Conservation (phyloP, 345 rosid species). For the Eutrema heterophyllum region DNA sequence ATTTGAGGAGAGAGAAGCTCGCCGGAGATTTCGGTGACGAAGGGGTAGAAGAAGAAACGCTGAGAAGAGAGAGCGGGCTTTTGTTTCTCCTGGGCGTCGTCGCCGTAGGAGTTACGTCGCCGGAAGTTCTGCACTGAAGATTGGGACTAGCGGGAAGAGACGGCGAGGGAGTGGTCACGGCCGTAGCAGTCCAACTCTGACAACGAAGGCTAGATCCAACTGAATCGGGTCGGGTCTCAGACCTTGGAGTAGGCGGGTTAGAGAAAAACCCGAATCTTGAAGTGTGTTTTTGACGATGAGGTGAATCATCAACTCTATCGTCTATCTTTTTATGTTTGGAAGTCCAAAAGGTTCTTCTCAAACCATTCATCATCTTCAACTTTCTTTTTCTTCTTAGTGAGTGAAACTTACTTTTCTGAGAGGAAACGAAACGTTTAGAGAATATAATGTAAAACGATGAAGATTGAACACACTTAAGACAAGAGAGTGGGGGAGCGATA, state of each 20-base stretch:
- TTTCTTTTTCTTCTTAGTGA: not conserved
- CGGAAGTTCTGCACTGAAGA: slow-evolving; percentile 47
- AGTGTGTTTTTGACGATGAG: slow-evolving; percentile 29
- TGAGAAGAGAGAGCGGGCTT: slow-evolving; percentile 42
- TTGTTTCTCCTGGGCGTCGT: slow-evolving; percentile 24
- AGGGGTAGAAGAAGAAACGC: slow-evolving; percentile 39
- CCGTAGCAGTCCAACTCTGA: slow-evolving; percentile 38
- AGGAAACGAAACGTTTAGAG: not conserved
- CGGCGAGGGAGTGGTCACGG: slow-evolving; percentile 27
- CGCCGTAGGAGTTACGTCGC: slow-evolving; percentile 16
- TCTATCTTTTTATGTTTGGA: slow-evolving; percentile 60
- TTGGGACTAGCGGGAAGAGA: slow-evolving; percentile 58
- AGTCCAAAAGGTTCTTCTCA: slow-evolving; percentile 81
- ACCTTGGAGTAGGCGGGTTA: slow-evolving; percentile 74
- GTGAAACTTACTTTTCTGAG: not conserved
- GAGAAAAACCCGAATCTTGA: slow-evolving; percentile 74
- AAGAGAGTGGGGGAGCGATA: slow-evolving; percentile 10
- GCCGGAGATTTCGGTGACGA: slow-evolving; percentile 77
- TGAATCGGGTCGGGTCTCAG: slow-evolving; percentile 44
- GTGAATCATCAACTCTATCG: not conserved
- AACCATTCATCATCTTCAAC: slow-evolving; percentile 60
- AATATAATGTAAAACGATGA: not conserved
- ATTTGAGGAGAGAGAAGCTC: slow-evolving; percentile 61
- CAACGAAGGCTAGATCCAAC: slow-evolving; percentile 46
- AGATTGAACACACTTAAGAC: not conserved